A percentile compares a stretch with the other conserved stretches of the same genome.
phyloP scores from a whole-genome alignment of 1,139 yeast species.

The Taiozyma sp. region DNA sequence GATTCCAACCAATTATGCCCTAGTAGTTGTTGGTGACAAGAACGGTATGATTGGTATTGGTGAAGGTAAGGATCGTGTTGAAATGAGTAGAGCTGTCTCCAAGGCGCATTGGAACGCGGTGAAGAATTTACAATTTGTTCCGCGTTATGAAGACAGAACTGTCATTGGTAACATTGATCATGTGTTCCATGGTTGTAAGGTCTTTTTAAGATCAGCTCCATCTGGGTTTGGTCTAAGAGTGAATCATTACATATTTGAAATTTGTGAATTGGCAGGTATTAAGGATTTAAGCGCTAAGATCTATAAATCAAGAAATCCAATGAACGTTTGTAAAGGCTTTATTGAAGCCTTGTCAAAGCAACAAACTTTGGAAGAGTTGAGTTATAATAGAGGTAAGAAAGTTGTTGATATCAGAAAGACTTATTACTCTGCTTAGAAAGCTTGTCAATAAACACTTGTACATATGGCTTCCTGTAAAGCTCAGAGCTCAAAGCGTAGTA shows the following conservation, averaged over 20 bases:
- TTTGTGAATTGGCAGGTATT: slow-evolving; percentile 93
- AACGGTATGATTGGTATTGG: slow-evolving; percentile 95
- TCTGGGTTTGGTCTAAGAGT: slow-evolving; percentile 94
- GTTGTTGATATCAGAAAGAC: slow-evolving; percentile 89
- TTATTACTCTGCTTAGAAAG: slow-evolving; percentile 52
- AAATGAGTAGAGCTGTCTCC: slow-evolving; percentile 69
- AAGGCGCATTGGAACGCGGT: slow-evolving; percentile 96
- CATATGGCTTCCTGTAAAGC: neutral
- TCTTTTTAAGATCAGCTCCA: slow-evolving; percentile 82
- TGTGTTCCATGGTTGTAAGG: slow-evolving; percentile 83
- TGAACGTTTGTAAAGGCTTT: slow-evolving; percentile 91
- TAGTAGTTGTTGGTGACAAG: slow-evolving; percentile 90
- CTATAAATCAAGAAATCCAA: slow-evolving; percentile 86
- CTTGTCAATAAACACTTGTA: neutral
- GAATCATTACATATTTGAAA: slow-evolving; percentile 84
- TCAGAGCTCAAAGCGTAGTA: too few relatives aligned
- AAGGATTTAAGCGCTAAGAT: slow-evolving; percentile 90
- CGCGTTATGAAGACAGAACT: slow-evolving; percentile 89
- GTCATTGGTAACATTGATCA: slow-evolving; percentile 79
- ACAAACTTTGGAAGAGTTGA: slow-evolving; percentile 80
- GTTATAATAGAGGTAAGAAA: slow-evolving; percentile 91
- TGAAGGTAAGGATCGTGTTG: slow-evolving; percentile 86
- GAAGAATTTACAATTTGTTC: slow-evolving; percentile 75
- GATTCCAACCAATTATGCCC: slow-evolving; percentile 75
- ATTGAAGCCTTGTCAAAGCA: slow-evolving; percentile 81